These are phyloP conservation scores for Naegleria fowleri DNA, from an alignment of 208 protist species.

Conservation along the genomic window DNA sequence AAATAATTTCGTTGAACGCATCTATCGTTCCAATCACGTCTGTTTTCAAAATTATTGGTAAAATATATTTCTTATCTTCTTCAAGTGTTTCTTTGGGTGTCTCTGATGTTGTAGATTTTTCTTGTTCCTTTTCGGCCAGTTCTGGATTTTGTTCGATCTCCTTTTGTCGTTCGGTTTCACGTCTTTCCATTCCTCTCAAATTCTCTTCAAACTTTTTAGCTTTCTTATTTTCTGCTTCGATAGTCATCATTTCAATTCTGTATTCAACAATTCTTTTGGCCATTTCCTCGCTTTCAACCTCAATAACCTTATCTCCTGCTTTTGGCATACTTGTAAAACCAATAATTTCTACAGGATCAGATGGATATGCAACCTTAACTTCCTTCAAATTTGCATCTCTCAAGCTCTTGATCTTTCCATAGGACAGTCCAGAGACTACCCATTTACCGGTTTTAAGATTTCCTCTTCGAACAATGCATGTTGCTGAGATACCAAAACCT, in stretches of 20 bases:
- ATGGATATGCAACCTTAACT: conserved; percentile 39
- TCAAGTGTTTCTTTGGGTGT: background rate
- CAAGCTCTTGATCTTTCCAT: conserved; percentile 46
- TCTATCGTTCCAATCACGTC: conserved; percentile 49
- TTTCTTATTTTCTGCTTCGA: background rate
- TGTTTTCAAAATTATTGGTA: conserved; percentile 47
- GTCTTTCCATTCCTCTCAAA: background rate
- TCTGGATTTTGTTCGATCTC: conserved; percentile 10
- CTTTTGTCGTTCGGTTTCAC: background rate
- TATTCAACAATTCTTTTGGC: conserved; percentile 43
- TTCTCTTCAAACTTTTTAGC: conserved; percentile 14
- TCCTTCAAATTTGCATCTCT: background rate
- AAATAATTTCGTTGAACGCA: conserved; percentile 37
- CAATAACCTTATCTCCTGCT: conserved; percentile 44
- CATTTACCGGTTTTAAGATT: conserved; percentile 44
- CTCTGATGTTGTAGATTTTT: background rate
- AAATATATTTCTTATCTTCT: background rate
- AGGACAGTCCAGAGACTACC: conserved; percentile 47
- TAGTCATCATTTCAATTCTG: background rate
- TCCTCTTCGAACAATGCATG: conserved; percentile 46
- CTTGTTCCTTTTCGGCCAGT: conserved; percentile 29
- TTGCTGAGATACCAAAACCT: conserved; percentile 42
- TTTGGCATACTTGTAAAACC: conserved; percentile 49
- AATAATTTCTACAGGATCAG: conserved; percentile 45
- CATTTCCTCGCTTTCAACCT: conserved; percentile 41